Percentiles rank a stretch among this genome's conserved stretches.
Conservation (phyloP, 2,329 filamentous ascomycete species). For the Aspergillus versicolor region DNA sequence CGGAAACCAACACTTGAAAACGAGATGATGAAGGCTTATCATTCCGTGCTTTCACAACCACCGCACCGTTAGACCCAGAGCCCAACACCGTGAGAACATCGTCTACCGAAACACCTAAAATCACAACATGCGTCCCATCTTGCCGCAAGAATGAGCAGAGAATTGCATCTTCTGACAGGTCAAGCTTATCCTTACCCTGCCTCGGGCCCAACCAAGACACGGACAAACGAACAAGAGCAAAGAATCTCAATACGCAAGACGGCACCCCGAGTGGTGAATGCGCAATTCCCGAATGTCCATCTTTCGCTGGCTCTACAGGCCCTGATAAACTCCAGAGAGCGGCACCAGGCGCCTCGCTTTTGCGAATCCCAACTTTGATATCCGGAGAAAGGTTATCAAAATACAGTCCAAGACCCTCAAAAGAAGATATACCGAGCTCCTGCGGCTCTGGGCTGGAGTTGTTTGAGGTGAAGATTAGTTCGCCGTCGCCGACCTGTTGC, state of each 20-base stretch:
- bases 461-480: slow-evolving; percentile 37
- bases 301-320: slow-evolving; percentile 52
- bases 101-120: slow-evolving; percentile 72
- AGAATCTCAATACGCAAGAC: slow-evolving; percentile 69
- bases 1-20: slow-evolving; percentile 67
- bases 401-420: slow-evolving; percentile 28
- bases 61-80: slow-evolving; percentile 62
- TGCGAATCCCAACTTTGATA: slow-evolving; percentile 33
- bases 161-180: slow-evolving; percentile 73
- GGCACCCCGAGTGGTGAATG: slow-evolving; percentile 63
- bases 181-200: slow-evolving; percentile 69
- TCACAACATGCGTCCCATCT: slow-evolving; percentile 71
- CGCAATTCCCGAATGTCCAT: slow-evolving; percentile 58
- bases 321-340: slow-evolving; percentile 55
- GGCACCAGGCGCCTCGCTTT: slow-evolving; percentile 43
- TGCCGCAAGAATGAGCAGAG: slow-evolving; percentile 73
- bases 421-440: slow-evolving; percentile 9
- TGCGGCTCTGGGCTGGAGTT: not conserved
- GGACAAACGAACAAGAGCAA: slow-evolving; percentile 76
- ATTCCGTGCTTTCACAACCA: slow-evolving; percentile 70
- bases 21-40: slow-evolving; percentile 60
- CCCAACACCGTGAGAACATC: slow-evolving; percentile 69
- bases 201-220: slow-evolving; percentile 85
- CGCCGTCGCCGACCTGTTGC: slow-evolving; percentile 39
- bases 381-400: slow-evolving; percentile 36